Evolutionary conservation across 2,329 filamentous ascomycete genomes (phyloP).

Genomic region (Capronia epimyces): DNA sequence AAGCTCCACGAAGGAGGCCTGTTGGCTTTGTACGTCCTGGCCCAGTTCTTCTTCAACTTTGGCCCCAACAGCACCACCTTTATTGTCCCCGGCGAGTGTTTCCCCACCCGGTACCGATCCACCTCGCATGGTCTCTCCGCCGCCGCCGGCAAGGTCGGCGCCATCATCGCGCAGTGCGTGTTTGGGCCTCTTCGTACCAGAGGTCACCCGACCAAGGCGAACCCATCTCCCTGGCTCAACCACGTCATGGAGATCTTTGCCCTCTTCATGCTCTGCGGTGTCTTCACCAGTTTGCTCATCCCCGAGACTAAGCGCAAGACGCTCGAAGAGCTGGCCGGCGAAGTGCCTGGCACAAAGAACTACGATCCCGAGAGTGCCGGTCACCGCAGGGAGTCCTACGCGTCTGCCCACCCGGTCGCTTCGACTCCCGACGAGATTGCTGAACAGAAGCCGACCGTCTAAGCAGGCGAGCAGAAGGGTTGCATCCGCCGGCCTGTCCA

Average conservation of each 20-base stretch:
- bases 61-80: constrained; percentile 64
- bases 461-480: no score
- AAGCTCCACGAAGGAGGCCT: constrained; percentile 46
- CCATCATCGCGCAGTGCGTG: constrained; percentile 61
- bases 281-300: constrained; percentile 63
- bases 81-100: constrained; percentile 60
- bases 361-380: constrained; percentile 37
- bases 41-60: constrained; percentile 63
- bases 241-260: constrained; percentile 55
- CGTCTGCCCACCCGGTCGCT: background rate
- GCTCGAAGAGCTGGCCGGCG: constrained; percentile 64
- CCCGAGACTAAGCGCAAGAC: constrained; percentile 72
- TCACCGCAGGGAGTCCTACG: constrained; percentile 24
- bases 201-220: constrained; percentile 49
- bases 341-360: constrained; percentile 54
- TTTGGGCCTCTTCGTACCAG: constrained; percentile 58
- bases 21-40: constrained; percentile 58
- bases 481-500: no score
- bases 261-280: constrained; percentile 67
- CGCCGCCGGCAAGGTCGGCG: constrained; percentile 62
- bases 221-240: constrained; percentile 60
- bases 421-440: constrained; percentile 29
- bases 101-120: constrained; percentile 58
- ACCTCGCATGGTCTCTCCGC: constrained; percentile 62
- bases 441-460: background rate